Conservation (phyloP, 108 stramenopile genomes). For the Skeletonema potamos region DNA sequence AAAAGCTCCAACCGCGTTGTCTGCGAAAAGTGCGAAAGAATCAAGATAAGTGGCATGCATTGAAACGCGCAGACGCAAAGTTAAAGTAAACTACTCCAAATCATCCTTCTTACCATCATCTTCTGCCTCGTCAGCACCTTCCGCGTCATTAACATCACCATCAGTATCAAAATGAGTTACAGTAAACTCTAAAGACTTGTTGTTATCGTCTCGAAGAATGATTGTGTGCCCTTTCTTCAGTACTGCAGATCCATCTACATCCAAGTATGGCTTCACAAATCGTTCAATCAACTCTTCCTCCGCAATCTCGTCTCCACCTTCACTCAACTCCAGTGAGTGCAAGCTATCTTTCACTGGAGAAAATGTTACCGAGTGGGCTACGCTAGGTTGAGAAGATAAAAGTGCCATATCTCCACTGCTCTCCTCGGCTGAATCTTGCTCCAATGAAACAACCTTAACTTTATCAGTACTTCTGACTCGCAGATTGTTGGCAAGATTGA, state of each 20-base stretch:
- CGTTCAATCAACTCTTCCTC: slow-evolving; percentile 72
- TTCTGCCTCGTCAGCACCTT: slow-evolving; percentile 24
- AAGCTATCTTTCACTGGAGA: slow-evolving; percentile 81
- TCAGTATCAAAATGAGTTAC: slow-evolving; percentile 71
- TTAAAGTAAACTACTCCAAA: neutral
- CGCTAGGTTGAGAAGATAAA: slow-evolving; percentile 38
- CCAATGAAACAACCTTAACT: slow-evolving; percentile 66
- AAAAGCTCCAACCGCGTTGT: slow-evolving; percentile 55
- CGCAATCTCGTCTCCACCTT: slow-evolving; percentile 72
- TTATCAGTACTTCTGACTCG: slow-evolving; percentile 77
- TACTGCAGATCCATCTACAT: slow-evolving; percentile 51
- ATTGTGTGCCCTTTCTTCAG: slow-evolving; percentile 69
- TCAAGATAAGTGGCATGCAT: neutral
- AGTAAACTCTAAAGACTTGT: slow-evolving; percentile 65
- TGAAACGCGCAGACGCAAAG: neutral
- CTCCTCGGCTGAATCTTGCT: slow-evolving; percentile 11
- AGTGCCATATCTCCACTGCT: slow-evolving; percentile 76
- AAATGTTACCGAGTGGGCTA: slow-evolving; percentile 64
- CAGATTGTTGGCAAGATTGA: slow-evolving; percentile 73
- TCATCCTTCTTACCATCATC: slow-evolving; percentile 17
- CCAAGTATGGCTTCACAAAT: slow-evolving; percentile 73
- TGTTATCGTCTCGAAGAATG: slow-evolving; percentile 59
- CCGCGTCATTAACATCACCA: slow-evolving; percentile 36
- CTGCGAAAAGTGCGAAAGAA: neutral
- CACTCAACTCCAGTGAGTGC: slow-evolving; percentile 46